Percentiles rank a stretch among this genome's conserved stretches.
Evolutionary conservation across 495 filamentous ascomycete species (phyloP).

Genomic region (Massariosphaeria phaeospora): DNA sequence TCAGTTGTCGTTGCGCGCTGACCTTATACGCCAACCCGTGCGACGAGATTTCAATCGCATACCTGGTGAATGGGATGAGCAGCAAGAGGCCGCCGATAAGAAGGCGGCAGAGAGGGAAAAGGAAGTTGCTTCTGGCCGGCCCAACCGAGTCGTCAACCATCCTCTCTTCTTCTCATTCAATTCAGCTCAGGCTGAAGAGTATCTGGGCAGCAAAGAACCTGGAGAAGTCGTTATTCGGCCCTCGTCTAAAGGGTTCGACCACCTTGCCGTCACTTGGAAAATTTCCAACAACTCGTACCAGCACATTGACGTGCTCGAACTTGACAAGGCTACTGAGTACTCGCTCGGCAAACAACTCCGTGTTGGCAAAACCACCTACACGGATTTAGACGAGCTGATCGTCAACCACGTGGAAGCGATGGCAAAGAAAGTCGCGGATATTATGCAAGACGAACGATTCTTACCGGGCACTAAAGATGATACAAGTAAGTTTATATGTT

Average conservation of each 20-base stretch:
- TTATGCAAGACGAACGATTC: slow-evolving; percentile 88
- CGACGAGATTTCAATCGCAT: slow-evolving; percentile 61
- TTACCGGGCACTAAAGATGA: slow-evolving; percentile 72
- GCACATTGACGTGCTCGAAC: slow-evolving; percentile 93
- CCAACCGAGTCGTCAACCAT: slow-evolving; percentile 92
- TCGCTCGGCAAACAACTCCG: slow-evolving; percentile 78
- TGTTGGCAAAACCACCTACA: slow-evolving; percentile 84
- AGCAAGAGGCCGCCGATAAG: slow-evolving; percentile 70
- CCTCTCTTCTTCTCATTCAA: slow-evolving; percentile 93
- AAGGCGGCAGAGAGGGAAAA: slow-evolving; percentile 68
- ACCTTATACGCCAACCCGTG: slow-evolving; percentile 66
- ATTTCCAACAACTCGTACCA: slow-evolving; percentile 92
- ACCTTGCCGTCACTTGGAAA: slow-evolving; percentile 96
- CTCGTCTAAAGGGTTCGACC: slow-evolving; percentile 87
- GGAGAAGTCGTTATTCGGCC: slow-evolving; percentile 94
- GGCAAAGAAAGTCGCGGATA: slow-evolving; percentile 95
- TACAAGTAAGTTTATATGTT: slow-evolving; percentile 61
- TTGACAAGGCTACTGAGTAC: slow-evolving; percentile 95
- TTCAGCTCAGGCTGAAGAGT: slow-evolving; percentile 87
- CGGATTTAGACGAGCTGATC: slow-evolving; percentile 94
- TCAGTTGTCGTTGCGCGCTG: slow-evolving; percentile 77
- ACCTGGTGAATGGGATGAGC: slow-evolving; percentile 78
- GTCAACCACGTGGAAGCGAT: slow-evolving; percentile 95
- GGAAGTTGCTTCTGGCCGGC: slow-evolving; percentile 73
- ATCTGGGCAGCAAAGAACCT: slow-evolving; percentile 71